These are phyloP conservation scores for Fraxinus cuspidata DNA, from an alignment of 257 asterid genomes.

Conservation along the genomic window DNA sequence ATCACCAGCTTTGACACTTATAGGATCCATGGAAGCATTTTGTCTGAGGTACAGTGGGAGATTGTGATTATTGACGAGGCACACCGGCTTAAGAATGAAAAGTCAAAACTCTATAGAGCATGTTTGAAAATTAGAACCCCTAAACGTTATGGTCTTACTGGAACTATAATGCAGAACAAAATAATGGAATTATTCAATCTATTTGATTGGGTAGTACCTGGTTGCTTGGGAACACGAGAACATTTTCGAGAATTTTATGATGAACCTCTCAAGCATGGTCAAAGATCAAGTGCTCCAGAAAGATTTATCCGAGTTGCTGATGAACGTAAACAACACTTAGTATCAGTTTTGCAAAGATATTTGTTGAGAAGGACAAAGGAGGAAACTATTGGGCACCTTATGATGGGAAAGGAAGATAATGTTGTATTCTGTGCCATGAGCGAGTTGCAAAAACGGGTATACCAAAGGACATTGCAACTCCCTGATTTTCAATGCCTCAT, in stretches of 20 bases:
- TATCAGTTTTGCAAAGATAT: constrained; percentile 64
- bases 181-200: constrained; percentile 88
- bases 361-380: constrained; percentile 95
- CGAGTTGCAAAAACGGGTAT: constrained; percentile 82
- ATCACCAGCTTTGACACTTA: constrained; percentile 93
- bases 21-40: constrained; percentile 70
- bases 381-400: constrained; percentile 94
- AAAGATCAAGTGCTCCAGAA: constrained; percentile 86
- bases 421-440: constrained; percentile 95
- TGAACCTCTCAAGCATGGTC: constrained; percentile 96
- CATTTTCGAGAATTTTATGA: constrained; percentile 93
- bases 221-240: constrained; percentile 85
- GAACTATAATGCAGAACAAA: constrained; percentile 94
- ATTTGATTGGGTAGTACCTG: constrained; percentile 83
- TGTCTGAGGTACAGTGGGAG: constrained; percentile 74
- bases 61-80: constrained; percentile 87
- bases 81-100: constrained; percentile 91
- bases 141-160: constrained; percentile 93
- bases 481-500: constrained; percentile 90
- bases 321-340: constrained; percentile 78
- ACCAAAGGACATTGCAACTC: constrained; percentile 69
- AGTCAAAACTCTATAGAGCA: constrained; percentile 75
- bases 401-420: constrained; percentile 97
- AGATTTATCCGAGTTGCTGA: constrained; percentile 73
- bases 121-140: constrained; percentile 68